Conservation (phyloP, 345 rosid species). For the Eucalyptus camaldulensis region DNA sequence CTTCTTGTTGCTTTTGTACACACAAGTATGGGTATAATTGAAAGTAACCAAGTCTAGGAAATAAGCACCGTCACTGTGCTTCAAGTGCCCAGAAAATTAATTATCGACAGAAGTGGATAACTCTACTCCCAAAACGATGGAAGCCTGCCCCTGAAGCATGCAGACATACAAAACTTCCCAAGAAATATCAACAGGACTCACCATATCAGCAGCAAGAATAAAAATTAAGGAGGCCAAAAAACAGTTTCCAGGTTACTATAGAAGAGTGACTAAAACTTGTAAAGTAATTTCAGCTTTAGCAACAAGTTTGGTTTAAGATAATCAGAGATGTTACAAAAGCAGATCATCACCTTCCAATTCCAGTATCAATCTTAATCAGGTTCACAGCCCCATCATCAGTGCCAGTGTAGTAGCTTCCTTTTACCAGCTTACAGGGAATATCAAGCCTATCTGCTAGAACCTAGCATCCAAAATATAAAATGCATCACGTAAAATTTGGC, state of each 20-base stretch:
- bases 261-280: neutral
- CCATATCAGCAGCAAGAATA: neutral
- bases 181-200: neutral
- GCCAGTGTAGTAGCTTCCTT: conserved; percentile 95
- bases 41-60: neutral
- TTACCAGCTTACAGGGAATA: conserved; percentile 91
- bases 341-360: conserved; percentile 53
- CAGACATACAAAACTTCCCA: neutral
- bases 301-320: neutral
- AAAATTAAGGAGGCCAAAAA: neutral
- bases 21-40: neutral
- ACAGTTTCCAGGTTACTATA: neutral
- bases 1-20: neutral
- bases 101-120: neutral
- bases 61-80: neutral
- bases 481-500: neutral
- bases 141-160: neutral
- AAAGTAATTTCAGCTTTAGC: neutral
- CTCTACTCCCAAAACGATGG: neutral
- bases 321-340: neutral
- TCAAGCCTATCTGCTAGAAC: conserved; percentile 82
- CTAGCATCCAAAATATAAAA: conserved; percentile 17
- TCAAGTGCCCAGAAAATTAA: neutral
- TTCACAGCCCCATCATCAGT: conserved; percentile 96
- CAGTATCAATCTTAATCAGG: conserved; percentile 55